A percentile compares a stretch with the other conserved stretches of the same genome.
Conservation (phyloP, 495 filamentous ascomycete species). For the Geopyxis carbonaria region DNA sequence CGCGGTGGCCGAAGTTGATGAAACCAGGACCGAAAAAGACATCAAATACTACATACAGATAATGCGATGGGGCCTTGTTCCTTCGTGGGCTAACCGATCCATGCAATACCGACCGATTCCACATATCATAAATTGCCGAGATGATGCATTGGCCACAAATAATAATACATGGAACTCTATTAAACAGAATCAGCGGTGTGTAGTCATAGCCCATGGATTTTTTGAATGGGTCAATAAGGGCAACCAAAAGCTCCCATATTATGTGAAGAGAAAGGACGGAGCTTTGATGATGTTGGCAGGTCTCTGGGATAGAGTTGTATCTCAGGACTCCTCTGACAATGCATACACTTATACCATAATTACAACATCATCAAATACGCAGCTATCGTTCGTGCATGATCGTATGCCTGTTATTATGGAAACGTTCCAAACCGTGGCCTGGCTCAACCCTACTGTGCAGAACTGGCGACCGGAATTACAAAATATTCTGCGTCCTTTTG, state of each 20-base stretch:
- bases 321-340: conserved; percentile 51
- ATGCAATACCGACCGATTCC: no score
- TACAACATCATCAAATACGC: conserved; percentile 66
- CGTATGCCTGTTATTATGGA: conserved; percentile 92
- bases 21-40: no score
- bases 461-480: conserved; percentile 72
- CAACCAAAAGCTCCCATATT: conserved; percentile 62
- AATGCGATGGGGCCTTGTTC: no score
- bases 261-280: conserved; percentile 61
- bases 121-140: no score
- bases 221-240: conserved; percentile 90
- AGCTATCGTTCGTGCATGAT: conserved; percentile 72
- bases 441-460: conserved; percentile 56
- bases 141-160: conserved; percentile 61
- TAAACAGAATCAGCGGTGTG: conserved; percentile 73
- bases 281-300: conserved; percentile 79
- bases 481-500: conserved; percentile 53
- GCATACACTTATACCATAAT: conserved; percentile 81
- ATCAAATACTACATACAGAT: no score
- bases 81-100: no score
- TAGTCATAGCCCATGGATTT: conserved; percentile 79
- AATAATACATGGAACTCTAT: conserved; percentile 81
- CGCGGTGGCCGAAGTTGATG: conserved; percentile 66
- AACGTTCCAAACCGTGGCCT: conserved; percentile 49
- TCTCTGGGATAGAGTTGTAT: conserved; percentile 84